These are phyloP conservation scores for Microsporum audouinii DNA, from an alignment of 2,329 filamentous ascomycete genomes.

Conservation along the genomic window DNA sequence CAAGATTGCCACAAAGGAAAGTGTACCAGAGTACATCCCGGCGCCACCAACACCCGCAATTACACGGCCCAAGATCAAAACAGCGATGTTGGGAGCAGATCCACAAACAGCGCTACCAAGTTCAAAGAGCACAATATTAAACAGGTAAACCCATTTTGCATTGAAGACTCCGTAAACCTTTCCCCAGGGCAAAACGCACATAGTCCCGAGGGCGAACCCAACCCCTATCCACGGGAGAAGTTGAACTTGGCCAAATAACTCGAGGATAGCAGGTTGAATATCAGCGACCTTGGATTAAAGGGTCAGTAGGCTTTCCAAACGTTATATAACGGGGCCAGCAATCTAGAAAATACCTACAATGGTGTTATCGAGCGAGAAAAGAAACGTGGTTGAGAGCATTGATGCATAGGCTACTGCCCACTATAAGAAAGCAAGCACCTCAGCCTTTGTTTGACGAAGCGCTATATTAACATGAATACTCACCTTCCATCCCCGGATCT, in stretches of 20 bases:
- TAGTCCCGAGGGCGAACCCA: constrained; percentile 34
- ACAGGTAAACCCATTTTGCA: constrained; percentile 35
- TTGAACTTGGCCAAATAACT: constrained; percentile 27
- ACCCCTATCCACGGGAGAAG: constrained; percentile 36
- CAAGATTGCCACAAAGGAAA: constrained; percentile 21
- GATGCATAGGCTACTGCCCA: constrained; percentile 8
- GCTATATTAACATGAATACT: not conserved
- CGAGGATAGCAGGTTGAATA: constrained; percentile 31
- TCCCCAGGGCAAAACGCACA: constrained; percentile 27
- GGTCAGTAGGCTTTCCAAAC: not conserved
- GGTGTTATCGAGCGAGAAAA: not conserved
- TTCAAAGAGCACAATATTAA: constrained; percentile 22
- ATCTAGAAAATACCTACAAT: not conserved
- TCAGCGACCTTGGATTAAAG: not conserved
- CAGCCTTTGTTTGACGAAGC: not conserved
- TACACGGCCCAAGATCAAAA: constrained; percentile 36
- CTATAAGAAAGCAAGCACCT: constrained; percentile 1
- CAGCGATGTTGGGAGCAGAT: constrained; percentile 34
- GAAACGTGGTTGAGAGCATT: constrained; percentile 11
- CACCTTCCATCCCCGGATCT: no score
- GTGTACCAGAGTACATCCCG: constrained; percentile 23
- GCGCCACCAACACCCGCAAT: constrained; percentile 25
- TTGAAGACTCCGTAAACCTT: constrained; percentile 36
- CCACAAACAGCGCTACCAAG: constrained; percentile 32
- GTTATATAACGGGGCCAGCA: not conserved